phyloP scores from a whole-genome alignment of 768 basidiomycete genomes.

The Termitomyces sp. region DNA sequence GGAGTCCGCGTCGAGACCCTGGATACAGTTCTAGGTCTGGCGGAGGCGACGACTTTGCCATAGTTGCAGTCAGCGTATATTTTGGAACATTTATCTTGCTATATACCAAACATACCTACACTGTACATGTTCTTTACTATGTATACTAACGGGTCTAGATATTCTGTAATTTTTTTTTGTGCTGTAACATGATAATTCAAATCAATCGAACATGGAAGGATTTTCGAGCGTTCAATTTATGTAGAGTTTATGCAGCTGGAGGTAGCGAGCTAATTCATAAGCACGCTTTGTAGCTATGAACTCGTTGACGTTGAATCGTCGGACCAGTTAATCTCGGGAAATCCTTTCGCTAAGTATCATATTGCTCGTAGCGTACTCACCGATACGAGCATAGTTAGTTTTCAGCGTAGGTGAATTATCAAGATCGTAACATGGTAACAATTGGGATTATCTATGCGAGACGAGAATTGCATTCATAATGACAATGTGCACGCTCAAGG shows the following conservation, averaged over 20 bases:
- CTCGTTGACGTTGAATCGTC: too few relatives aligned
- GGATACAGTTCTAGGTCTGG: slow-evolving; percentile 51
- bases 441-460: too few relatives aligned
- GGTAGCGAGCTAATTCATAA: not conserved
- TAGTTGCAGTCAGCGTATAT: not conserved
- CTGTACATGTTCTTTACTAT: not conserved
- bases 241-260: not conserved
- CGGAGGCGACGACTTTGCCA: slow-evolving; percentile 19
- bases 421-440: too few relatives aligned
- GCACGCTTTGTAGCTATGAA: not conserved
- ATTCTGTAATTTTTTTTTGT: not conserved
- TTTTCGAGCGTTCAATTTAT: not conserved
- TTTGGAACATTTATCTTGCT: not conserved
- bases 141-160: not conserved
- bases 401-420: too few relatives aligned
- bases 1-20: slow-evolving; percentile 64
- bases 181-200: not conserved
- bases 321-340: too few relatives aligned
- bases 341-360: too few relatives aligned
- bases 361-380: too few relatives aligned
- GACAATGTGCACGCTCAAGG: not conserved
- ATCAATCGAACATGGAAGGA: too few relatives aligned
- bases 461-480: too few relatives aligned
- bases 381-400: too few relatives aligned
- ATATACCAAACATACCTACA: not conserved